phyloP scores from a whole-genome alignment of 2,329 filamentous ascomycete genomes.

The Cercospora citrullina region DNA sequence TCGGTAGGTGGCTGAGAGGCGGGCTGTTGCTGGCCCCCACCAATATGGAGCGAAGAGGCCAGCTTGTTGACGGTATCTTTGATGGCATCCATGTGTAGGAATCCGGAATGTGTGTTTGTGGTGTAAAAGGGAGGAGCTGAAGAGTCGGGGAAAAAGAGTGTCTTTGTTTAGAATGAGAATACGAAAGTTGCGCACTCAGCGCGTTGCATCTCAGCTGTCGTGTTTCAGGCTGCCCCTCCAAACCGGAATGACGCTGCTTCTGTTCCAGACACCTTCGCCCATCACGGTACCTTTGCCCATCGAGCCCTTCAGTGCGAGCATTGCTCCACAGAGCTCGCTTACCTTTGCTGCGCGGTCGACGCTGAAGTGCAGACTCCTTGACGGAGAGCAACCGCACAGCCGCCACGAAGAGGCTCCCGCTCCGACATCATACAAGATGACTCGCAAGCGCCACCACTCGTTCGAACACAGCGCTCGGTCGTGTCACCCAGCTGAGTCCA shows the following conservation, averaged over 20 bases:
- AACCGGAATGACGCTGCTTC: constrained; percentile 1
- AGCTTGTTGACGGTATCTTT: constrained; percentile 28
- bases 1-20: constrained; percentile 58
- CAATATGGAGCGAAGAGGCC: constrained; percentile 26
- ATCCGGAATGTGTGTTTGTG: neutral
- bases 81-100: constrained; percentile 24
- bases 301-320: neutral
- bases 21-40: constrained; percentile 34
- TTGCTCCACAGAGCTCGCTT: neutral
- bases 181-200: neutral
- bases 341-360: neutral
- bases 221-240: neutral
- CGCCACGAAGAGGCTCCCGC: neutral
- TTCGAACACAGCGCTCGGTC: neutral
- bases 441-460: neutral
- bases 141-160: neutral
- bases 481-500: neutral
- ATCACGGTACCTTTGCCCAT: neutral
- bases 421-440: neutral
- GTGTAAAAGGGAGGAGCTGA: neutral
- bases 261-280: neutral
- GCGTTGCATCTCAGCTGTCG: constrained; percentile 3
- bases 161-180: constrained; percentile 3
- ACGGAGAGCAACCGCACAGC: neutral
- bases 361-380: neutral